A percentile compares a stretch with the other conserved stretches of the same genome.
Conservation (phyloP, 805 yeast genomes). For the Cyberlindnera nakhonratchasimensis region DNA sequence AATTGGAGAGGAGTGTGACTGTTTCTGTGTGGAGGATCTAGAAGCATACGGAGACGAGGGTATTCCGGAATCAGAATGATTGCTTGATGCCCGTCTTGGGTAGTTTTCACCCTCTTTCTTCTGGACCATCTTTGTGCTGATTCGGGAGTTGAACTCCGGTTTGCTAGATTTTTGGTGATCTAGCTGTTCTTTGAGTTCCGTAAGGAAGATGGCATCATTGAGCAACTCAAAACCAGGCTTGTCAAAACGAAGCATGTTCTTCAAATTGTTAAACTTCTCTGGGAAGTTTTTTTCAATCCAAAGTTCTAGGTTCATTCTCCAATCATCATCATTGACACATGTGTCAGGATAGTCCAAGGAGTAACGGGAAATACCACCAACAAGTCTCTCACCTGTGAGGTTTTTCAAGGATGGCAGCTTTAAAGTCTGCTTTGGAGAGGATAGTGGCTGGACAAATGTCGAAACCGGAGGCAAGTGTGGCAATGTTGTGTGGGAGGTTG, state of each 20-base stretch:
- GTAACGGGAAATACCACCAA: constrained; percentile 18
- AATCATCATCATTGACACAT: constrained; percentile 38
- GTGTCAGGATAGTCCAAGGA: constrained; percentile 31
- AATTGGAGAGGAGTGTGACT: constrained; percentile 12
- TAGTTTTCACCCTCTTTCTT: constrained; percentile 10
- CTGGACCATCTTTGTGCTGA: constrained; percentile 27
- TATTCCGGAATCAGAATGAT: constrained; percentile 2
- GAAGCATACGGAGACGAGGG: constrained; percentile 3
- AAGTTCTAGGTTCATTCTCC: constrained; percentile 41
- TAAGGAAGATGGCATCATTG: constrained; percentile 27
- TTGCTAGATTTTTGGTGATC: constrained; percentile 20
- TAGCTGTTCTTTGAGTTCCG: constrained; percentile 27
- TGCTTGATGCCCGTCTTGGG: constrained; percentile 4
- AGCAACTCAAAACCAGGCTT: constrained; percentile 30
- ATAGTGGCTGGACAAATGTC: constrained; percentile 1
- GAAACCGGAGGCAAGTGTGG: constrained; percentile 18
- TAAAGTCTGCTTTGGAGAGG: constrained; percentile 1
- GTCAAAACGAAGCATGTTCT: constrained; percentile 33
- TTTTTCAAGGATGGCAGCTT: constrained; percentile 17
- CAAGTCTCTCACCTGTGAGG: constrained; percentile 20
- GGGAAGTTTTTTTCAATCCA: constrained; percentile 41
- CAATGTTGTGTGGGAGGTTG: constrained; percentile 5
- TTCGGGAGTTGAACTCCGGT: constrained; percentile 30
- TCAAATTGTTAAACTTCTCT: constrained; percentile 36
- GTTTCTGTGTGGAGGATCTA: background rate